A percentile compares a stretch with the other conserved stretches of the same genome.
Conservation (phyloP, 768 basidiomycete species). For the Solioccasus polychromus region DNA sequence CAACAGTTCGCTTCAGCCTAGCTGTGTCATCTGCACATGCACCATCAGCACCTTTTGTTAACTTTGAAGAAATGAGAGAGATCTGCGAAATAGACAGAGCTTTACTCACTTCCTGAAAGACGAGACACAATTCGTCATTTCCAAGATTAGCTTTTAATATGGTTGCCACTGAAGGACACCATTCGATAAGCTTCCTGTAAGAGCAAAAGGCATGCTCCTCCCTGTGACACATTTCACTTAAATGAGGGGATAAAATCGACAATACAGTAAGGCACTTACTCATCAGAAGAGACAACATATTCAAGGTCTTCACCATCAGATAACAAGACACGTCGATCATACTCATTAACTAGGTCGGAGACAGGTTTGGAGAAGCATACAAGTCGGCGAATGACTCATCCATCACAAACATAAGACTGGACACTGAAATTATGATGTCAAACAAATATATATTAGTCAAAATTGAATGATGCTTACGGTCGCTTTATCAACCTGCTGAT, state of each 20-base stretch:
- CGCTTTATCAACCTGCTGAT: not conserved
- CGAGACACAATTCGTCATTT: not conserved
- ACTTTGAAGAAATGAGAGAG: not conserved
- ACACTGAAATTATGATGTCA: not conserved
- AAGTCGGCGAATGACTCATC: constrained; percentile 2
- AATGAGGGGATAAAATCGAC: not conserved
- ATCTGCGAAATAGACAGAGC: not conserved
- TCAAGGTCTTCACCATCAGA: not conserved
- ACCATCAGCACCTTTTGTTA: constrained; percentile 6
- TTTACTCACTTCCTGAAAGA: not conserved
- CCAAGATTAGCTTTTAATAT: not conserved
- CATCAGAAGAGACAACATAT: not conserved
- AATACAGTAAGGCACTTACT: not conserved
- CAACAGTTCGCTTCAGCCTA: not conserved
- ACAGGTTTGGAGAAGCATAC: not conserved
- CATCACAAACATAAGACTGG: not conserved
- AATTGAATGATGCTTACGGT: not conserved
- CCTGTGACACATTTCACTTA: not conserved
- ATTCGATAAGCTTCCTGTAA: not conserved
- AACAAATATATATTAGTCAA: not conserved
- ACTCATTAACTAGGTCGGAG: not conserved
- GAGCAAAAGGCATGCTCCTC: not conserved
- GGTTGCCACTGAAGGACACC: not conserved
- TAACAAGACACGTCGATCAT: not conserved
- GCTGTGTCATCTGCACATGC: constrained; percentile 3